phyloP scores from a whole-genome alignment of 108 stramenopile species.

The Skeletonema potamos region DNA sequence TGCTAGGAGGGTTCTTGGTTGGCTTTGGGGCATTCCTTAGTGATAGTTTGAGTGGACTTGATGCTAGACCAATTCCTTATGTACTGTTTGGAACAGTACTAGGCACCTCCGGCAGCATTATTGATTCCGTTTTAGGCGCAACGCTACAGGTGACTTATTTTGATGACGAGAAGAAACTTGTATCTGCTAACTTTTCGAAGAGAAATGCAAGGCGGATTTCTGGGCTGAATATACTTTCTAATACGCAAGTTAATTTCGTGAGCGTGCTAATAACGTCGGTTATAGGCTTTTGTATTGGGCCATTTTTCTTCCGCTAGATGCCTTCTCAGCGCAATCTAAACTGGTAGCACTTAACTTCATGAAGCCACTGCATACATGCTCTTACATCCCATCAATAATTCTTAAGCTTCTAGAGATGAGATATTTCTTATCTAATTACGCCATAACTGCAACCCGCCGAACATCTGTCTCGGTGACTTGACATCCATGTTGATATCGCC shows the following conservation, averaged over 20 bases:
- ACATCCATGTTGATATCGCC: slow-evolving; percentile 54
- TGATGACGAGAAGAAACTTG: slow-evolving; percentile 57
- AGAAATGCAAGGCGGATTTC: slow-evolving; percentile 23
- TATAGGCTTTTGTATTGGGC: slow-evolving; percentile 58
- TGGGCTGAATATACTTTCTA: slow-evolving; percentile 60
- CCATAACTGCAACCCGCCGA: slow-evolving; percentile 73
- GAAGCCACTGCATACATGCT: too few relatives aligned
- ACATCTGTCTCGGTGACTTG: slow-evolving; percentile 42
- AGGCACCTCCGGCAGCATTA: slow-evolving; percentile 66
- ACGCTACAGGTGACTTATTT: slow-evolving; percentile 70
- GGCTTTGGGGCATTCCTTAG: slow-evolving; percentile 54
- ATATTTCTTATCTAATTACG: not conserved
- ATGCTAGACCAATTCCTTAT: slow-evolving; percentile 18
- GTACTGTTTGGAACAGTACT: slow-evolving; percentile 49
- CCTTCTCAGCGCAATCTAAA: not conserved
- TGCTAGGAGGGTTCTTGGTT: slow-evolving; percentile 65
- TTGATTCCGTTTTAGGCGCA: slow-evolving; percentile 83
- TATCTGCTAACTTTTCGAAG: slow-evolving; percentile 39
- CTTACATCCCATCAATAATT: not conserved
- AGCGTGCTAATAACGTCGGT: slow-evolving; percentile 59
- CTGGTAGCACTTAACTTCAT: too few relatives aligned
- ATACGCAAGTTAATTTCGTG: slow-evolving; percentile 82
- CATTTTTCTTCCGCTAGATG: slow-evolving; percentile 26
- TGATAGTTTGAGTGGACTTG: slow-evolving; percentile 29
- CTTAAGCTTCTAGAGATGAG: not conserved